A percentile compares a stretch with the other conserved stretches of the same genome.
Conservation (phyloP, 306 rosid species). For the Begonia fuchsioides region DNA sequence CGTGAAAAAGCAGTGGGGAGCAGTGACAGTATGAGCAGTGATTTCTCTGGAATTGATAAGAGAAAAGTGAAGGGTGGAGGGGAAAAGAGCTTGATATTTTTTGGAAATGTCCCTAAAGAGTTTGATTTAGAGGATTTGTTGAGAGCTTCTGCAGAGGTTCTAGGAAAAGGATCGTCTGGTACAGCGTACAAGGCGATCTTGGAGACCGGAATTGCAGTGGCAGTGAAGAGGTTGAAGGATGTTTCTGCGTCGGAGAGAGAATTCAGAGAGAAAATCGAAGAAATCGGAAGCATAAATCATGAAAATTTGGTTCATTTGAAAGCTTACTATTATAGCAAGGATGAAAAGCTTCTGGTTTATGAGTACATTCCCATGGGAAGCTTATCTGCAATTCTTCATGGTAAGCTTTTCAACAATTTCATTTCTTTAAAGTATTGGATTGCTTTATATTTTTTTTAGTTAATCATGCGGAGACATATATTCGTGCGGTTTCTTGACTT, state of each 20-base stretch:
- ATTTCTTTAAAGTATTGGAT: neutral
- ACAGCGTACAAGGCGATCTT: slow-evolving; percentile 51
- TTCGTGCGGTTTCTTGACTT: no score
- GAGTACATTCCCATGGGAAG: slow-evolving; percentile 91
- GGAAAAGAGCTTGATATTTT: slow-evolving; percentile 45
- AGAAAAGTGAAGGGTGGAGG: slow-evolving; percentile 11
- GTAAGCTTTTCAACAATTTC: slow-evolving; percentile 19
- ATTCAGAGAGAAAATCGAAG: slow-evolving; percentile 52
- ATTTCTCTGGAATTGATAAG: slow-evolving; percentile 12
- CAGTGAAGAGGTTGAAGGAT: slow-evolving; percentile 47
- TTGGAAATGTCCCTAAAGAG: slow-evolving; percentile 31
- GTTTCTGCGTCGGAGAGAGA: slow-evolving; percentile 44
- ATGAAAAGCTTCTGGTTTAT: slow-evolving; percentile 74
- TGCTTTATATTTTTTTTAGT: no score
- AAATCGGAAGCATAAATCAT: slow-evolving; percentile 45
- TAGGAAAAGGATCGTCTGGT: slow-evolving; percentile 52
- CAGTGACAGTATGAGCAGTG: slow-evolving; percentile 11
- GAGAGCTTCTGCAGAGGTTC: slow-evolving; percentile 53
- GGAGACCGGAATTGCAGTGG: slow-evolving; percentile 42
- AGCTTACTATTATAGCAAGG: slow-evolving; percentile 54
- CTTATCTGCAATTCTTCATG: slow-evolving; percentile 85
- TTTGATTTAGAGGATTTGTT: slow-evolving; percentile 80
- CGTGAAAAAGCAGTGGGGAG: neutral
- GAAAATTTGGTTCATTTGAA: slow-evolving; percentile 47
- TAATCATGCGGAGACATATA: no score